These are phyloP conservation scores for Rhizophlyctis rosea DNA, from an alignment of 192 early-diverging fungal genomes.

Conservation along the genomic window DNA sequence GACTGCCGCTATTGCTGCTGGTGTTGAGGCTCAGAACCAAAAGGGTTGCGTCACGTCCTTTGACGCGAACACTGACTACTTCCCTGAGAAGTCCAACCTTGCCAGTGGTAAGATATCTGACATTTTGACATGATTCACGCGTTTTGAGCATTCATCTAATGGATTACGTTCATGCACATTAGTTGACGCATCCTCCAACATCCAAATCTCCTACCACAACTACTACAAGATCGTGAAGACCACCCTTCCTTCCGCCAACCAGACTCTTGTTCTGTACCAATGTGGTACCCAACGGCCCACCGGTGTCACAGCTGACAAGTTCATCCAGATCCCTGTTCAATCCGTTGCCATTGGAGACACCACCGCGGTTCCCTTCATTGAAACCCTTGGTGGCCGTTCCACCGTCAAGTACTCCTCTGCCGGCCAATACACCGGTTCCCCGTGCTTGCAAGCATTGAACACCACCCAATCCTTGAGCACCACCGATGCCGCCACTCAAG, in stretches of 20 bases:
- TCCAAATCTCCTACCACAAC: constrained; percentile 29
- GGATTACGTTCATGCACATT: not conserved
- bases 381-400: constrained; percentile 22
- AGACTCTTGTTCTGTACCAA: constrained; percentile 43
- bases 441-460: constrained; percentile 30
- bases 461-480: constrained; percentile 16
- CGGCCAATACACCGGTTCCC: constrained; percentile 25
- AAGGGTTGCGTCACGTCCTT: not conserved
- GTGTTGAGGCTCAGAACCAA: not conserved
- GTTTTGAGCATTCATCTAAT: constrained; percentile 9
- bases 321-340: constrained; percentile 31
- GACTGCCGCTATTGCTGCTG: not conserved
- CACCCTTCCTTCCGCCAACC: constrained; percentile 19
- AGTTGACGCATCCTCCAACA: not conserved
- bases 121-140: not conserved
- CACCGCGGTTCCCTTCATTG: constrained; percentile 36
- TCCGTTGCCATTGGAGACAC: constrained; percentile 28
- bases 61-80: constrained; percentile 18
- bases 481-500: not conserved
- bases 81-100: constrained; percentile 32
- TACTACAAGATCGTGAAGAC: constrained; percentile 44
- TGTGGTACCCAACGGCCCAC: constrained; percentile 41
- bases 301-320: constrained; percentile 16
- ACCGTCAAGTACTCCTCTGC: constrained; percentile 26
- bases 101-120: not conserved